Percentiles rank a stretch among this genome's conserved stretches.
Conservation (phyloP, 345 rosid genomes). For the Lagerstroemia speciosa region DNA sequence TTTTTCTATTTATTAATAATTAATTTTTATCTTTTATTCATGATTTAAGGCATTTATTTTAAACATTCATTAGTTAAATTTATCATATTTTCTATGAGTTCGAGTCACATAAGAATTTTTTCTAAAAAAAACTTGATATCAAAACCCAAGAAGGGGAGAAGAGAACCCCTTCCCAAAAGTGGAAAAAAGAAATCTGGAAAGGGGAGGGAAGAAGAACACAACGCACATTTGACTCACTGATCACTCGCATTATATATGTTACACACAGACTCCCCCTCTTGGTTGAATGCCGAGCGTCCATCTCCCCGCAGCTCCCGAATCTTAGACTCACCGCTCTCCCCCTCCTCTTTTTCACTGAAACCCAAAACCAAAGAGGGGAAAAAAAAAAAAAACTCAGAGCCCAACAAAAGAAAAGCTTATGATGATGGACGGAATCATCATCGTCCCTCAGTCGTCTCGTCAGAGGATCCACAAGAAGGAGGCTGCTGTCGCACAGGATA, state of each 20-base stretch:
- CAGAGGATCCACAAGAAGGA: constrained; percentile 33
- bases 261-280: constrained; percentile 35
- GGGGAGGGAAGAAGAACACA: neutral
- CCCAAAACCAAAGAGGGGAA: constrained; percentile 24
- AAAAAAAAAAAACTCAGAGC: constrained; percentile 10
- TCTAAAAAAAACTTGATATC: constrained; percentile 11
- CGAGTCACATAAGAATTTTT: too few relatives aligned
- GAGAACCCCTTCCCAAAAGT: constrained; percentile 7
- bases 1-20: too few relatives aligned
- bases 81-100: too few relatives aligned
- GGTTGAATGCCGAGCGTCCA: constrained; percentile 75
- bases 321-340: constrained; percentile 25
- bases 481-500: constrained; percentile 27
- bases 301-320: constrained; percentile 41
- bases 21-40: too few relatives aligned
- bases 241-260: constrained; percentile 11
- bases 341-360: constrained; percentile 22
- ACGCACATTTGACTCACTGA: neutral
- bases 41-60: too few relatives aligned
- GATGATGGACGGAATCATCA: neutral
- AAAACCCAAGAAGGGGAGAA: neutral
- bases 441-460: neutral
- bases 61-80: too few relatives aligned
- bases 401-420: neutral
- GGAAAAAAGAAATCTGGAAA: constrained; percentile 7